Conservation (phyloP, 2,329 filamentous ascomycete species). For the Trematosphaeria pertusa region DNA sequence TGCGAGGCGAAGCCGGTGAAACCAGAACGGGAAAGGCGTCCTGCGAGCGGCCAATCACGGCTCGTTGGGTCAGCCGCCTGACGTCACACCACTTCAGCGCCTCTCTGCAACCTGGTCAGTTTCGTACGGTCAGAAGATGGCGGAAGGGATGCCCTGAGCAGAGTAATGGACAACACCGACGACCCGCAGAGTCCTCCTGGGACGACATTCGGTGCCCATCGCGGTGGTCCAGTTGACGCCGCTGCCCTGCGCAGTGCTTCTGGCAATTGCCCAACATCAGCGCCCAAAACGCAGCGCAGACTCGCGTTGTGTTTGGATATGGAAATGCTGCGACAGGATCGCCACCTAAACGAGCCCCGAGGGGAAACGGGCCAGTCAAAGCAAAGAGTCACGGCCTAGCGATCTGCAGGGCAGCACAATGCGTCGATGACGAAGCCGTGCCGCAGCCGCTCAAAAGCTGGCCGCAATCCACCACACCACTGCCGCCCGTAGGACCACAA, state of each 20-base stretch:
- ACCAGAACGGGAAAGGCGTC: too few species aligned
- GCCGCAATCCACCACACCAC: constrained; percentile 26
- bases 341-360: constrained; percentile 12
- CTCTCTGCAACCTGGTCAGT: constrained; percentile 21
- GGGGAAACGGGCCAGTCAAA: constrained; percentile 20
- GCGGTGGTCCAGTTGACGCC: constrained; percentile 14
- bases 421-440: constrained; percentile 38
- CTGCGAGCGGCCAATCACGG: constrained; percentile 8
- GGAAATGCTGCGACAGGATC: constrained; percentile 17
- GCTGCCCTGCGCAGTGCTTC: constrained; percentile 1
- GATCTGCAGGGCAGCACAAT: constrained; percentile 15
- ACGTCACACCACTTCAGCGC: constrained; percentile 26
- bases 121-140: constrained; percentile 20
- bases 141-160: constrained; percentile 29
- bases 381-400: too few species aligned
- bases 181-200: constrained; percentile 3
- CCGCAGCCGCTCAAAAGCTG: constrained; percentile 28
- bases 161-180: constrained; percentile 10
- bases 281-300: constrained; percentile 15
- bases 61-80: constrained; percentile 12
- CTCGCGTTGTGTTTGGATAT: constrained; percentile 1
- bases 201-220: not conserved
- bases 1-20: too few species aligned
- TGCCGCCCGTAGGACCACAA: constrained; percentile 10
- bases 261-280: constrained; percentile 22